Base-by-base conservation (phyloP, 805 yeast genomes). In the Myxozyma neotropica region DNA sequence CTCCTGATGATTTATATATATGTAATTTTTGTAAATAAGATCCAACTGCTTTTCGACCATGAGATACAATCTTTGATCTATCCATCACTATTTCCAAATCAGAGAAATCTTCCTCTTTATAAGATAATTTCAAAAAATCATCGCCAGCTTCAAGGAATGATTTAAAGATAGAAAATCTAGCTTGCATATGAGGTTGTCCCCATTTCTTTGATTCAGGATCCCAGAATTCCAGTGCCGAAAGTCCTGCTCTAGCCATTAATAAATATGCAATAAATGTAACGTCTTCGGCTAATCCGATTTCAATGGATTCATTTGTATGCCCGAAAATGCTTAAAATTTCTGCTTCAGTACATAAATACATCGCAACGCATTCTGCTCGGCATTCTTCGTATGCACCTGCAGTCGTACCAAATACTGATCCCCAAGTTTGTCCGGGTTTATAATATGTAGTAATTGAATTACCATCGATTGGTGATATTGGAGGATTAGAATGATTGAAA, bases 121-220 rank as follows among this genome's bases (percentile, higher is more conserved):
- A 76, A 38, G 78, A 79, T 52, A 90, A 74, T 50, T 77, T 75
- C 27, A 84, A 84, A 40, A 89, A 85, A 13, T 54, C 27, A 24
- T 76, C 73, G 29, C 87, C 85, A 0, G 90, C 86, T 55, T 83
- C 79, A 68, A 87, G 74, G 71, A 88, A 84, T 13, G 86, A 81
- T 75, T 88, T 88, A 80, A 88, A 79, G 67, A 90, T 89, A 33
- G 94, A 89, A 74, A 81, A 90, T 73, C 97, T 80, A 2, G 96
- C 96, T 76, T 89, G 96, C 90, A 89, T 89, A 72, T 90, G 97
- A 13, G 97, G 85, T 76, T 90, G 97, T 31, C 96, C 96, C 96
- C 96, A 90, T 74, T 89, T 89, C 48, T 78, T 76, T 29, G 89
- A 80, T 46, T 74, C 74, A 40, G 96, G 96, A 73, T 90, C 96